Conservation (phyloP, 2,329 filamentous ascomycete genomes). For the Bipolaris bicolor region DNA sequence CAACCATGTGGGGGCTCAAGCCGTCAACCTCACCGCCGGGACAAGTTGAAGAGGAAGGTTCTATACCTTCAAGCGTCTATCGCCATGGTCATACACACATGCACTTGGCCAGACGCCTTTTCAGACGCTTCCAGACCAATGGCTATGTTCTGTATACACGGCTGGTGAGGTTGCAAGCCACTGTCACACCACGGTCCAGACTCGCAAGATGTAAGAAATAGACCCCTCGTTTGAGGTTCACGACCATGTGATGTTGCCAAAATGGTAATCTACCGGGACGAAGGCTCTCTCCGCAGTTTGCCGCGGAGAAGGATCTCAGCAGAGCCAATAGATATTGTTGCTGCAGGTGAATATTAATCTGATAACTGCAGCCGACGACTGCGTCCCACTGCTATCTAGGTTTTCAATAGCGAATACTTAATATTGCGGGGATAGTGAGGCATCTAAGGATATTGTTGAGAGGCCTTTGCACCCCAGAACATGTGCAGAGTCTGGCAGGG, state of each 20-base stretch:
- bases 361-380: neutral
- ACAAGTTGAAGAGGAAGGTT: conserved; percentile 1
- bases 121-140: too few relatives aligned
- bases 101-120: neutral
- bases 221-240: neutral
- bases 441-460: neutral
- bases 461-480: too few relatives aligned
- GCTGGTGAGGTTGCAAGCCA: neutral
- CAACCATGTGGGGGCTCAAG: conserved; percentile 1
- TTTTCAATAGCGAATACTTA: neutral
- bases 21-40: conserved; percentile 3
- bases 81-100: conserved; percentile 14
- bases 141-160: neutral
- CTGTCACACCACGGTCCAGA: neutral
- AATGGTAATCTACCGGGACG: neutral
- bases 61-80: conserved; percentile 2
- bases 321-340: neutral
- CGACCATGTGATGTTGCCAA: neutral
- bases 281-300: neutral
- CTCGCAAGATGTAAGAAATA: neutral
- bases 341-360: neutral
- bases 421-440: conserved; percentile 1
- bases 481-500: too few relatives aligned
- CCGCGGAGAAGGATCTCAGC: neutral
- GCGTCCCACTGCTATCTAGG: neutral